Conservation (phyloP, 2,329 filamentous ascomycete species). For the Colletotrichum cereale region DNA sequence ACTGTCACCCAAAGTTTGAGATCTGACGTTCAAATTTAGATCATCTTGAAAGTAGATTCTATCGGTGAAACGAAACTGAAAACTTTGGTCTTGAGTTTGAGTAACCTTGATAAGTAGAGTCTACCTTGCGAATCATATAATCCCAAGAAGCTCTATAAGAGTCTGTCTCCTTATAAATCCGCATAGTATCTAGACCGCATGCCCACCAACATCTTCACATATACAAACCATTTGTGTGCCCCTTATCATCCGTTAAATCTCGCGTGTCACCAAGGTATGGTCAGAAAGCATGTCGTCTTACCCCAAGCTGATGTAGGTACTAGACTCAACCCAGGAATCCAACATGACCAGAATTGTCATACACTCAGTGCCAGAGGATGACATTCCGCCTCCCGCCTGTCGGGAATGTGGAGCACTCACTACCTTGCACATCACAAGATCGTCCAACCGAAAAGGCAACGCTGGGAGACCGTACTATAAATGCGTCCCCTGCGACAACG, state of each 20-base stretch:
- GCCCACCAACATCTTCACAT: neutral
- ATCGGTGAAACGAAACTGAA: neutral
- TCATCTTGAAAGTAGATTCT: neutral
- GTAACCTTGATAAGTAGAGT: neutral
- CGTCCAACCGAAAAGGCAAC: constrained; percentile 7
- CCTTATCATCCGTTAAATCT: neutral
- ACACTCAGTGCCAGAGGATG: neutral
- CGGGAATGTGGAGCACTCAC: neutral
- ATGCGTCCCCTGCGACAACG: neutral
- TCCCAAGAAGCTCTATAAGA: neutral
- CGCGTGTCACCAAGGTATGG: neutral
- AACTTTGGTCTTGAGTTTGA: neutral
- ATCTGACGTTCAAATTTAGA: too few species aligned
- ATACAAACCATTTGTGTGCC: accelerated
- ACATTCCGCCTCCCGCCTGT: neutral
- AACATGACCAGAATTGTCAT: neutral
- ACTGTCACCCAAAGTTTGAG: too few species aligned
- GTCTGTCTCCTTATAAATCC: neutral
- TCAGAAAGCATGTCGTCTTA: neutral
- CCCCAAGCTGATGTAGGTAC: neutral
- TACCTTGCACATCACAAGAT: neutral
- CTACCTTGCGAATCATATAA: neutral
- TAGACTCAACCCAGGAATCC: neutral
- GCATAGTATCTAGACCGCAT: neutral
- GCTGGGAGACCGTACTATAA: constrained; percentile 2